Conservation (phyloP, 305 asterid species). For the Fraxinus angustifolia region DNA sequence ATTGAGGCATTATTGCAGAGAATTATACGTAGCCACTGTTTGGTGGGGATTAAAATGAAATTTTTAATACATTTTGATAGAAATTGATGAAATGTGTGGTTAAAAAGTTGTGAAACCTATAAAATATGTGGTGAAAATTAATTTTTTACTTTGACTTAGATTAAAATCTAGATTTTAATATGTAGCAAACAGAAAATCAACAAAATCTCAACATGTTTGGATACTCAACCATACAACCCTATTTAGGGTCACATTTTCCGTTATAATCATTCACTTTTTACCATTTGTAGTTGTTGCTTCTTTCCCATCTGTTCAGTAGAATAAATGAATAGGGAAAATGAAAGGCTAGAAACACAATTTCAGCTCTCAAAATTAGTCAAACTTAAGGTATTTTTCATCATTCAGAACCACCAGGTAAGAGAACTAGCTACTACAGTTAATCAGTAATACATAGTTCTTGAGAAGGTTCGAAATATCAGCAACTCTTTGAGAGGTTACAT, state of each 20-base stretch:
- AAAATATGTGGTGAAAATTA: background rate
- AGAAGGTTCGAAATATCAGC: background rate
- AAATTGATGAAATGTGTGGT: background rate
- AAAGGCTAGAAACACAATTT: background rate
- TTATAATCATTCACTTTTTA: background rate
- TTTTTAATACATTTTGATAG: background rate
- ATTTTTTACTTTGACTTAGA: background rate
- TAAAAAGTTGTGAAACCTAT: background rate
- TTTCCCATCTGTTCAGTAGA: background rate
- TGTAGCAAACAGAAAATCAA: background rate
- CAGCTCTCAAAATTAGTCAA: background rate
- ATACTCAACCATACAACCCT: slow-evolving; percentile 3
- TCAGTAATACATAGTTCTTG: background rate
- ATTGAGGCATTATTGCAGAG: background rate
- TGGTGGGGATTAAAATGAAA: background rate
- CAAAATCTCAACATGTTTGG: background rate
- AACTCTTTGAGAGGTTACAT: background rate
- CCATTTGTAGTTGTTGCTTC: background rate
- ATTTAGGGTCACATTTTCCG: background rate
- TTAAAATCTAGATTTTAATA: too few species aligned
- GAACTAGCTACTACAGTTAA: background rate
- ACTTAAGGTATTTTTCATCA: background rate
- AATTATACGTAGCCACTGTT: background rate
- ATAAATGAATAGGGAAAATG: background rate
- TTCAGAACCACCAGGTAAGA: background rate